A percentile compares a stretch with the other conserved stretches of the same genome.
phyloP scores from a whole-genome alignment of 2,329 filamentous ascomycete species.

The Sphaerostilbella broomeana region DNA sequence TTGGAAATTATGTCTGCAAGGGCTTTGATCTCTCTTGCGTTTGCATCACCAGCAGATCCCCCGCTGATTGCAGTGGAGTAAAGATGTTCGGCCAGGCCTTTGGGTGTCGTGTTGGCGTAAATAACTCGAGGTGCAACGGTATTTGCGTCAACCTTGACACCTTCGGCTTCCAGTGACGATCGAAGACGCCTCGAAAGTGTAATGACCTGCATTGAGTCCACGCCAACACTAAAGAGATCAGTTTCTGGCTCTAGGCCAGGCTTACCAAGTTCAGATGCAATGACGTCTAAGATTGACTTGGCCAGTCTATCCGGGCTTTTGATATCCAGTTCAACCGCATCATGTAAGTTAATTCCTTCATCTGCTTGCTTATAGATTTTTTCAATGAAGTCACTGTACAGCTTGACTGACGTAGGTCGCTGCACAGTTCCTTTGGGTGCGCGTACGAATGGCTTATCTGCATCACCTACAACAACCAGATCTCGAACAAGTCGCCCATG shows the following conservation, averaged over 20 bases:
- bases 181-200: constrained; percentile 16
- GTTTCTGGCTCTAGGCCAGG: constrained; percentile 18
- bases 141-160: constrained; percentile 11
- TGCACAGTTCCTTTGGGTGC: constrained; percentile 42
- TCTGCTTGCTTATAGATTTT: constrained; percentile 30
- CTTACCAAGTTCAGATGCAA: constrained; percentile 14
- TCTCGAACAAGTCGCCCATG: constrained; percentile 39
- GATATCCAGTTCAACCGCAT: constrained; percentile 17
- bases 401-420: constrained; percentile 30
- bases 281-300: constrained; percentile 19
- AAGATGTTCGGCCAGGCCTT: constrained; percentile 18
- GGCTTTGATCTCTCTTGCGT: neutral
- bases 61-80: constrained; percentile 8
- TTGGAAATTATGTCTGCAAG: constrained; percentile 19
- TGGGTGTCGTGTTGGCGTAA: constrained; percentile 25
- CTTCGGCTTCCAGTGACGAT: constrained; percentile 16
- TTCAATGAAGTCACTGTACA: constrained; percentile 39
- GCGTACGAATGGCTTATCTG: constrained; percentile 36
- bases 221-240: constrained; percentile 33
- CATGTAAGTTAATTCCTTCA: constrained; percentile 20
- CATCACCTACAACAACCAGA: constrained; percentile 33
- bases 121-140: constrained; percentile 20
- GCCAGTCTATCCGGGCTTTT: constrained; percentile 19
- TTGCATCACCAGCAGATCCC: constrained; percentile 4
- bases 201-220: constrained; percentile 36